These are phyloP conservation scores for Nasturtium officinale DNA, from an alignment of 345 rosid species.

Conservation along the genomic window DNA sequence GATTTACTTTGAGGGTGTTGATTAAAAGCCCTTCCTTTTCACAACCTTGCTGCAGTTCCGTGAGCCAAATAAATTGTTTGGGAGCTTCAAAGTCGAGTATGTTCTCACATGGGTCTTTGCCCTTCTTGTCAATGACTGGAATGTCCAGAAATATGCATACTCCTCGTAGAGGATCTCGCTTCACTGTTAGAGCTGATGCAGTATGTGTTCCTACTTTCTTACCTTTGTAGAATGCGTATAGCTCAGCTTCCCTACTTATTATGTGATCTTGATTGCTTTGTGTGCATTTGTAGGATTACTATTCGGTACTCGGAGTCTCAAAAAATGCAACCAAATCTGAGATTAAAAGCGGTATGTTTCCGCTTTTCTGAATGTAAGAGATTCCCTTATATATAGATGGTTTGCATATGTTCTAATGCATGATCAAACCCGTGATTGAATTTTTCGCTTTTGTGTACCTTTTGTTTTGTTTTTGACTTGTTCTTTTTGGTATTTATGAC, in stretches of 20 bases:
- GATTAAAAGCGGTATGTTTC: constrained; percentile 81
- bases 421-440: not conserved
- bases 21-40: not conserved
- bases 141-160: constrained; percentile 50
- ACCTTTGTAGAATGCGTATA: not conserved
- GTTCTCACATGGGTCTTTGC: constrained; percentile 60
- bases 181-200: constrained; percentile 77
- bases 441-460: not conserved
- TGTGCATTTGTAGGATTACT: constrained; percentile 62
- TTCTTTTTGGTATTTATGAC: not conserved
- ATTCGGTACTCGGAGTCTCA: constrained; percentile 91
- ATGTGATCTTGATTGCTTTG: constrained; percentile 13
- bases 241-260: not conserved
- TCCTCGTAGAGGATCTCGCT: constrained; percentile 55
- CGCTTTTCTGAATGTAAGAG: not conserved
- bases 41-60: constrained; percentile 51
- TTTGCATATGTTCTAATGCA: constrained; percentile 8
- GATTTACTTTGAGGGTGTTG: no score
- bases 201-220: constrained; percentile 53
- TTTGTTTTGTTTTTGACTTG: not conserved
- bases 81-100: constrained; percentile 65
- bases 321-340: constrained; percentile 89
- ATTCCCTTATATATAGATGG: not conserved
- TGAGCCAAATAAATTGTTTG: constrained; percentile 53
- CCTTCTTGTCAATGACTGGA: constrained; percentile 47